Evolutionary conservation across 1,139 yeast species (phyloP).

Genomic region (Saccharomycopsis hybrid): DNA sequence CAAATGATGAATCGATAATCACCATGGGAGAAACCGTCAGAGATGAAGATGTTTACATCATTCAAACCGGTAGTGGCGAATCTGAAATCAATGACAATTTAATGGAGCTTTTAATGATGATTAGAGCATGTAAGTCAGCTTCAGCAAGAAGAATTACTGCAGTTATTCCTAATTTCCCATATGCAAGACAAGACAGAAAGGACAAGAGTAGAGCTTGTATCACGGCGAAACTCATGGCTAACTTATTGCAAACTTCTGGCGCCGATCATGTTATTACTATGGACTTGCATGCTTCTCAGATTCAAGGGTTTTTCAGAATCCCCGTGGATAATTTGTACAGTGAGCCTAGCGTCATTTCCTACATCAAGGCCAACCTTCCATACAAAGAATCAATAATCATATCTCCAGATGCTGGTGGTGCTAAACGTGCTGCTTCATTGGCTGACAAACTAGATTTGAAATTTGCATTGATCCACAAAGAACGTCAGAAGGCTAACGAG

Average conservation of each 20-base stretch:
- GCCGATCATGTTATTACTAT: constrained; percentile 58
- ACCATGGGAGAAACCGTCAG: constrained; percentile 52
- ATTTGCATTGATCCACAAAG: constrained; percentile 61
- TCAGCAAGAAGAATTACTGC: constrained; percentile 58
- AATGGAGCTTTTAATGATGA: constrained; percentile 50
- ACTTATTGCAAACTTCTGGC: constrained; percentile 55
- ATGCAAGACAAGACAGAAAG: constrained; percentile 60
- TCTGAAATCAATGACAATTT: constrained; percentile 44
- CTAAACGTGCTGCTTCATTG: constrained; percentile 57
- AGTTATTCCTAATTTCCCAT: constrained; percentile 56
- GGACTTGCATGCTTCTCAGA: constrained; percentile 63
- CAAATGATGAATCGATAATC: constrained; percentile 66
- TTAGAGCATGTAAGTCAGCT: constrained; percentile 55
- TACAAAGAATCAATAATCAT: constrained; percentile 39
- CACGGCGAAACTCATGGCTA: constrained; percentile 56
- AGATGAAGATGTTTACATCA: constrained; percentile 52
- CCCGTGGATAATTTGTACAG: constrained; percentile 63
- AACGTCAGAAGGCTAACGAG: constrained; percentile 58
- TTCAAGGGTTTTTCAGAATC: constrained; percentile 57
- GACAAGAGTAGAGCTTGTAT: constrained; percentile 60
- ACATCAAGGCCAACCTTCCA: constrained; percentile 40
- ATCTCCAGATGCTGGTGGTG: constrained; percentile 66
- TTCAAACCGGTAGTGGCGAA: constrained; percentile 52
- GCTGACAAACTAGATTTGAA: constrained; percentile 57
- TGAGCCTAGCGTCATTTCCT: constrained; percentile 53